Evolutionary conservation across 805 yeast genomes (phyloP).

Genomic region (Kodamaea leandrae): DNA sequence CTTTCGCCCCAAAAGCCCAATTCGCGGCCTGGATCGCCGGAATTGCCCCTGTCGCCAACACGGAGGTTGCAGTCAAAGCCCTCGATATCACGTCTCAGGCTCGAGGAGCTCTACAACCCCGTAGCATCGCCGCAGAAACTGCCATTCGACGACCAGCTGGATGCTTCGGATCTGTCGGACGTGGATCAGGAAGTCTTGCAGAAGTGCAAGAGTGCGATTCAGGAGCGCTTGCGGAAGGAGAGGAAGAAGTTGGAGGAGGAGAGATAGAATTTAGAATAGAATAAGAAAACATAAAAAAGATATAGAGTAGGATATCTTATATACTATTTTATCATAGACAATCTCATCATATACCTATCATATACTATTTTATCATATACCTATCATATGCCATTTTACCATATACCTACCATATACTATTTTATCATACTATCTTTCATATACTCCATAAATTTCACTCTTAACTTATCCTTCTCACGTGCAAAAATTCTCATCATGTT

Average conservation of each 20-base stretch:
- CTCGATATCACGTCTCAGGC: constrained; percentile 21
- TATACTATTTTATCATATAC: no score
- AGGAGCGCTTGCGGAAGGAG: constrained; percentile 21
- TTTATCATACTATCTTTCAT: no score
- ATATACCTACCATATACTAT: no score
- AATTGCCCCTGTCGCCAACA: constrained; percentile 3
- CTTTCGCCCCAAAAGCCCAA: constrained; percentile 8
- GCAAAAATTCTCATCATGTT: background rate
- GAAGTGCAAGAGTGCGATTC: constrained; percentile 29
- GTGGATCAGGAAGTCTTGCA: constrained; percentile 12
- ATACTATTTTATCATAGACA: no score
- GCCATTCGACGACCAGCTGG: background rate
- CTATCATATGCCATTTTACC: no score
- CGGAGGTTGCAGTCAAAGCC: constrained; percentile 17
- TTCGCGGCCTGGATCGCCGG: constrained; percentile 14
- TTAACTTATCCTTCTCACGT: background rate
- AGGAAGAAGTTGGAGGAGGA: constrained; percentile 1
- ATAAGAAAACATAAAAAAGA: background rate
- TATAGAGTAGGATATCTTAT: background rate
- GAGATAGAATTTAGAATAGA: background rate
- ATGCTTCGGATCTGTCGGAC: background rate
- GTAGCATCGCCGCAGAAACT: constrained; percentile 16
- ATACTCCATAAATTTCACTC: no score
- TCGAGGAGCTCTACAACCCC: constrained; percentile 21
- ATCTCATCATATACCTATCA: no score